Evolutionary conservation across 2,329 filamentous ascomycete genomes (phyloP).

Genomic region (Camillea tinctor): DNA sequence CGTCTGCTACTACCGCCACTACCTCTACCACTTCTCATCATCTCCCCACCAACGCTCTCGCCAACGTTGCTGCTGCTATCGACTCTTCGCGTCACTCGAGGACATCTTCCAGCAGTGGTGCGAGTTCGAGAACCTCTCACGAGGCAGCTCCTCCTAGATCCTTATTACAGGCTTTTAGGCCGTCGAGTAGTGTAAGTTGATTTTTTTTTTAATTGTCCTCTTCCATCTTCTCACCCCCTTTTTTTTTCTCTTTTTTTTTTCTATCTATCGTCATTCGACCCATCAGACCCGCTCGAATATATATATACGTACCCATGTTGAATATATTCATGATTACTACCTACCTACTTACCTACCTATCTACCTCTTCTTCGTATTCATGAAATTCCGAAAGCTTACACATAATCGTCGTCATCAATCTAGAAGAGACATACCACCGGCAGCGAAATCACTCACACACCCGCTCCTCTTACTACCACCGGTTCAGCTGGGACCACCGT

Average conservation of each 20-base stretch:
- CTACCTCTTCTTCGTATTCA: too few species aligned
- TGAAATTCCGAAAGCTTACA: too few species aligned
- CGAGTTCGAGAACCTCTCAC: constrained; percentile 22
- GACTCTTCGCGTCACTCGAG: constrained; percentile 15
- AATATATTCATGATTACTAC: too few species aligned
- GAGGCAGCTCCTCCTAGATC: constrained; percentile 5
- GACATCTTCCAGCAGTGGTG: constrained; percentile 20
- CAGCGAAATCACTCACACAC: not conserved
- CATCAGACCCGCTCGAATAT: not conserved
- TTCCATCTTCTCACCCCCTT: not conserved
- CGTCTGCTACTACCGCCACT: constrained; percentile 14
- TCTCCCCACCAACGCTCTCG: not conserved
- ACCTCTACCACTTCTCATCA: not conserved
- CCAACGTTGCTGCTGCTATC: not conserved
- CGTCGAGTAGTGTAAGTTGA: constrained; percentile 2
- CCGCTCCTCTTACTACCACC: not conserved
- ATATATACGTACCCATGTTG: too few species aligned
- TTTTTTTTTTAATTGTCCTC: too few species aligned
- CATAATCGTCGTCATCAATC: too few species aligned
- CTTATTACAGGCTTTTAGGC: not conserved
- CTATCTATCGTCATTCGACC: not conserved
- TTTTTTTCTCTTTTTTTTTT: not conserved
- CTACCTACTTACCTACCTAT: too few species aligned
- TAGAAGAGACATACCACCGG: not conserved
- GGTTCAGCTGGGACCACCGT: constrained; percentile 9